Percentiles rank a stretch among this genome's conserved stretches.
These are phyloP conservation scores for Boletus reticulatus DNA, from an alignment of 768 basidiomycete species.

Conservation along the genomic window DNA sequence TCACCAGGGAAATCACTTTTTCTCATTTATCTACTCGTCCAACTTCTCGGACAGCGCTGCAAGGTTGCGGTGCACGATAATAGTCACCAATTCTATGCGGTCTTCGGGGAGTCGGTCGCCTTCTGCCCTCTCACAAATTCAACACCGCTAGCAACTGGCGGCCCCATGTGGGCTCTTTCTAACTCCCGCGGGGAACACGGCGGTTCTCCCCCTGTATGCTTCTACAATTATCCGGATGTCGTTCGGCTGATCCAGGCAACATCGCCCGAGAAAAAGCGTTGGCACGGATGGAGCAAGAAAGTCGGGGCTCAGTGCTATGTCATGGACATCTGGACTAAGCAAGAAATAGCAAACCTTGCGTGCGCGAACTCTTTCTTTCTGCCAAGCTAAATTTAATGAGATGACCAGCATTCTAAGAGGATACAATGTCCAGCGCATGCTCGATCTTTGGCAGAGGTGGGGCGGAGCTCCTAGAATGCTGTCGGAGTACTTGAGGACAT, in stretches of 20 bases:
- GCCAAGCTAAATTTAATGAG: neutral
- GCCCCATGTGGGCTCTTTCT: neutral
- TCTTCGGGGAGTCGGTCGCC: too few relatives aligned
- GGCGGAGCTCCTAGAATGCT: neutral
- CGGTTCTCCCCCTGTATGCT: neutral
- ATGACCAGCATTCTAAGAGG: neutral
- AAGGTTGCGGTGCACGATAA: too few relatives aligned
- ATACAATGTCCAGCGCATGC: neutral
- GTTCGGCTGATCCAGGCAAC: neutral
- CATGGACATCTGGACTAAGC: too few relatives aligned
- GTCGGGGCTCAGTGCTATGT: too few relatives aligned
- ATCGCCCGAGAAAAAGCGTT: neutral
- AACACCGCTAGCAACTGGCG: neutral
- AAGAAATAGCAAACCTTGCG: too few relatives aligned
- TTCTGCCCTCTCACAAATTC: too few relatives aligned
- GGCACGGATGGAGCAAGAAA: too few relatives aligned
- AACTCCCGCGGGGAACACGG: neutral
- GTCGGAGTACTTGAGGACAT: neutral
- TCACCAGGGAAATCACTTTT: neutral
- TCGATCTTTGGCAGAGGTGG: neutral
- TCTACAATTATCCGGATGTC: neutral
- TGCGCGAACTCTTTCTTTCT: too few relatives aligned
- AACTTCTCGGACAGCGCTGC: neutral
- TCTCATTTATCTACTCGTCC: neutral
- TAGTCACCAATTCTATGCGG: too few relatives aligned